Evolutionary conservation across 257 asterid species (phyloP).

Genomic region (Datura wrightii): DNA sequence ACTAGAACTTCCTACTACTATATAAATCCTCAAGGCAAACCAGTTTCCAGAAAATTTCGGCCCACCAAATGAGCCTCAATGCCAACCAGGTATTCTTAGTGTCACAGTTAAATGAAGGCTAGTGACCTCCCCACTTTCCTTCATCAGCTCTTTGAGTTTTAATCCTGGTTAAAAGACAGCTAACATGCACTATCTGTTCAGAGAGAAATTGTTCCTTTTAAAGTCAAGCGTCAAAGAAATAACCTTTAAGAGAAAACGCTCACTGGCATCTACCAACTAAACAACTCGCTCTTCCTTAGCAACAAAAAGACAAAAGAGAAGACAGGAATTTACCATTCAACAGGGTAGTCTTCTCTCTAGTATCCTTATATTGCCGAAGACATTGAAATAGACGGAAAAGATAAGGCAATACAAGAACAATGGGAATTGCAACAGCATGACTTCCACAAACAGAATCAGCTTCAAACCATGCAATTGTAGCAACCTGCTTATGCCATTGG

Average conservation of each 20-base stretch:
- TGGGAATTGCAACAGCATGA: constrained; percentile 91
- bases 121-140: background rate
- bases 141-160: constrained; percentile 11
- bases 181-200: background rate
- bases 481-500: constrained; percentile 70
- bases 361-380: constrained; percentile 93
- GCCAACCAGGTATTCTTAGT: background rate
- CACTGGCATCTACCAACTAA: background rate
- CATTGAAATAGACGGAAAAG: constrained; percentile 95
- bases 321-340: constrained; percentile 68
- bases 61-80: background rate
- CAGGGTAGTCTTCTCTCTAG: constrained; percentile 80
- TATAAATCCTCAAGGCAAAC: background rate
- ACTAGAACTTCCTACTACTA: background rate
- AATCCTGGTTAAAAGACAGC: background rate
- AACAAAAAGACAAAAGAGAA: constrained; percentile 28
- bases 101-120: constrained; percentile 16
- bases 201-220: background rate
- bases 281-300: background rate
- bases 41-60: constrained; percentile 9
- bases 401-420: constrained; percentile 91
- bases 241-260: background rate
- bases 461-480: constrained; percentile 99
- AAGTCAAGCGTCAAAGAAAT: background rate
- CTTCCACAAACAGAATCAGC: constrained; percentile 99